Evolutionary conservation across 2,329 filamentous ascomycete genomes (phyloP).

Genomic region (Verticillium dahliae): DNA sequence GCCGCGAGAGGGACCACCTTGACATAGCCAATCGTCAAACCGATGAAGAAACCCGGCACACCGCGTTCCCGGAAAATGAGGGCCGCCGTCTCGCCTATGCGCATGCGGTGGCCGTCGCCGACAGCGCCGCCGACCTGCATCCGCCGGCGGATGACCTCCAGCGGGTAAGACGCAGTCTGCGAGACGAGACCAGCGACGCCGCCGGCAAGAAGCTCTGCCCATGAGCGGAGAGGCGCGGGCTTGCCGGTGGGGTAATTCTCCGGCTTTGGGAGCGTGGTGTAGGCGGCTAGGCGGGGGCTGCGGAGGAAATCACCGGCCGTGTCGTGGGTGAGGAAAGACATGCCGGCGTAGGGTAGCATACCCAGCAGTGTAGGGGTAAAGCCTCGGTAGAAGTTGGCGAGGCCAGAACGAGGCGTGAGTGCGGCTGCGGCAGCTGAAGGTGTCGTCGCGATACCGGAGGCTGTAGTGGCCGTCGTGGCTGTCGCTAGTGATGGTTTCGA

Average conservation of each 20-base stretch:
- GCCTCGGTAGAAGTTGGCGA: constrained; percentile 91
- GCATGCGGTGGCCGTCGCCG: constrained; percentile 75
- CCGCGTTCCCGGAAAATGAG: constrained; percentile 74
- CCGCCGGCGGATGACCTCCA: constrained; percentile 83
- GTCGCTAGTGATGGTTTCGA: constrained; percentile 27
- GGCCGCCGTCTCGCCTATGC: constrained; percentile 70
- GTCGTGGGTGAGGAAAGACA: constrained; percentile 94
- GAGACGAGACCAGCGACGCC: constrained; percentile 83
- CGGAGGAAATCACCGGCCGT: constrained; percentile 80
- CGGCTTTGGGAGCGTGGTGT: constrained; percentile 67
- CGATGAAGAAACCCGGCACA: constrained; percentile 80
- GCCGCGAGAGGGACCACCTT: constrained; percentile 91
- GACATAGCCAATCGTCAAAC: constrained; percentile 87
- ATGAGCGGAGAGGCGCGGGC: constrained; percentile 68
- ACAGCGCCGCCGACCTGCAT: constrained; percentile 98
- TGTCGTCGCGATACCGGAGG: constrained; percentile 28
- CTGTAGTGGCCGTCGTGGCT: constrained; percentile 34
- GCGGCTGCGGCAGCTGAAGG: constrained; percentile 33
- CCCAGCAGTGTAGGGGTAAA: constrained; percentile 86
- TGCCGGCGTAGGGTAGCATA: constrained; percentile 94
- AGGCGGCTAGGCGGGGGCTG: constrained; percentile 55
- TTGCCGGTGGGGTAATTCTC: constrained; percentile 49
- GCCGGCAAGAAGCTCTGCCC: constrained; percentile 80
- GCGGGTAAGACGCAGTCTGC: constrained; percentile 86
- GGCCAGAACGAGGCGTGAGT: constrained; percentile 50